Evolutionary conservation across 2,329 filamentous ascomycete species (phyloP).

Genomic region (Penicillium sp.): DNA sequence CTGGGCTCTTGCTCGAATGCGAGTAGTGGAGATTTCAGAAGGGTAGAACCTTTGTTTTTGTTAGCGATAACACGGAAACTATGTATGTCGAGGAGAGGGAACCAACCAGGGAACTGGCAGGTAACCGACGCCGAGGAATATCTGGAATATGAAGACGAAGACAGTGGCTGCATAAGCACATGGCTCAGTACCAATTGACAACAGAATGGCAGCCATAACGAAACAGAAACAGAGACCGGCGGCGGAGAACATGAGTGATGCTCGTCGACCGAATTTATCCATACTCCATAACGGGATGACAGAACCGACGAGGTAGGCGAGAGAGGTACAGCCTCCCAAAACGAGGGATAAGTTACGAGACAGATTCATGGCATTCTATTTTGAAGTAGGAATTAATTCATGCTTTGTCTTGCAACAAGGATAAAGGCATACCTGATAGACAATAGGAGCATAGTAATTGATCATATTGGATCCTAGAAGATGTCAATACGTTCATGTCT

Average conservation of each 20-base stretch:
- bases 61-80: not conserved
- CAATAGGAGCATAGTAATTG: slow-evolving; percentile 44
- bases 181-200: slow-evolving; percentile 33
- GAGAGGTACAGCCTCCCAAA: slow-evolving; percentile 49
- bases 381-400: not conserved
- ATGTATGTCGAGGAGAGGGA: too few species aligned
- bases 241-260: slow-evolving; percentile 43
- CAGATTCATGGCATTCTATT: slow-evolving; percentile 36
- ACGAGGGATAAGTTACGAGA: slow-evolving; percentile 53
- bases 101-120: slow-evolving; percentile 44
- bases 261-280: slow-evolving; percentile 45
- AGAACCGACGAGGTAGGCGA: slow-evolving; percentile 43
- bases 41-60: slow-evolving; percentile 36
- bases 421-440: slow-evolving; percentile 32
- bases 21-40: slow-evolving; percentile 43
- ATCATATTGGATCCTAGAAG: slow-evolving; percentile 35
- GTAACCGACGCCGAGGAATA: slow-evolving; percentile 47
- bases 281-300: slow-evolving; percentile 44
- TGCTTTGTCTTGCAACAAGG: not conserved
- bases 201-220: slow-evolving; percentile 40
- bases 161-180: slow-evolving; percentile 45
- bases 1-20: slow-evolving; percentile 42
- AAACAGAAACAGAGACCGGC: slow-evolving; percentile 48
- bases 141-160: slow-evolving; percentile 49
- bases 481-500: not conserved